These are phyloP conservation scores for Peterozyma toletana DNA, from an alignment of 805 yeast genomes.

Conservation along the genomic window DNA sequence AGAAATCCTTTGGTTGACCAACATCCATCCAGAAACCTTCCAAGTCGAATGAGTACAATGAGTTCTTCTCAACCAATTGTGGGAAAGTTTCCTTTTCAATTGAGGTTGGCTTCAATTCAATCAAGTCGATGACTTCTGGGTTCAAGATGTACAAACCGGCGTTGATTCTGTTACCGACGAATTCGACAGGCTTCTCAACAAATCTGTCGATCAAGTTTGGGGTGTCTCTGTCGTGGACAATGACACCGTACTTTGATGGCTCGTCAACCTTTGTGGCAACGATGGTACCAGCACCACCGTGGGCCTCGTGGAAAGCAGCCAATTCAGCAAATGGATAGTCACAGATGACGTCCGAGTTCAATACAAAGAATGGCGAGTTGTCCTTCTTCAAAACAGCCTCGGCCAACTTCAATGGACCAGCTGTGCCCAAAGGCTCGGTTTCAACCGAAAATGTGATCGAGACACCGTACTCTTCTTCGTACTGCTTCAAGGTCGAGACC, in stretches of 20 bases:
- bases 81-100: conserved; percentile 99
- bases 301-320: conserved; percentile 86
- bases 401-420: conserved; percentile 98
- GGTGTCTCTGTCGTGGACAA: conserved; percentile 92
- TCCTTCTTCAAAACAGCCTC: conserved; percentile 91
- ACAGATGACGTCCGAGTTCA: conserved; percentile 97
- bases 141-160: conserved; percentile 98
- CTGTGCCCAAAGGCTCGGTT: conserved; percentile 99
- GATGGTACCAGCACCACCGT: conserved; percentile 97
- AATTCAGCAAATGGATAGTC: conserved; percentile 95
- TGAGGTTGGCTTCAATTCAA: conserved; percentile 97
- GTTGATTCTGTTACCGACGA: conserved; percentile 98
- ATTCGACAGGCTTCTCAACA: conserved; percentile 99
- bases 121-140: conserved; percentile 94
- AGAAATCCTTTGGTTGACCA: conserved; percentile 99
- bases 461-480: conserved; percentile 93
- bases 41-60: conserved; percentile 89
- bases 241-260: conserved; percentile 99
- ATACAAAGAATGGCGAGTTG: conserved; percentile 92
- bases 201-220: conserved; percentile 96
- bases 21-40: conserved; percentile 99
- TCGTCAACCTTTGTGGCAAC: conserved; percentile 99
- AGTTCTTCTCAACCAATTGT: conserved; percentile 77
- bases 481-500: conserved; percentile 91
- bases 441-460: conserved; percentile 95